Evolutionary conservation across 352 stramenopile species (phyloP), one percentile per base, ranked within the genome.

Genomic region (Elongisporangium anandrum): DNA sequence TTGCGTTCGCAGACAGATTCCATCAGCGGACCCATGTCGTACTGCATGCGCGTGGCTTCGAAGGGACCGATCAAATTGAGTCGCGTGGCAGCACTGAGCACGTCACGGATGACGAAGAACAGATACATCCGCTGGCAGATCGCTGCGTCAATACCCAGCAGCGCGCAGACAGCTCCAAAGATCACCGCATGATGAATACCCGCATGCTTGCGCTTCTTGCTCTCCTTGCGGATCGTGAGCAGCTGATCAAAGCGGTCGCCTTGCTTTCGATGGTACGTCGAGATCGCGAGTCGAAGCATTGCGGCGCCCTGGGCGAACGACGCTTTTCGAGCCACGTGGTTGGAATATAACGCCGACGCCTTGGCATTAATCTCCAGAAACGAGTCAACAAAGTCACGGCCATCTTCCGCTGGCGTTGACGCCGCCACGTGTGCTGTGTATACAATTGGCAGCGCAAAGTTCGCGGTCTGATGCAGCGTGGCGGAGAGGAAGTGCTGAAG

Each of bases 61-160:
- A 92, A 69, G 0, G 85, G 85, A 0, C 85, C 85, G 26, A 94
- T 77, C 13, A 94, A 60, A 54, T 94, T 94, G 26, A 94, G 77
- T 16, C 85, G 77, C 58, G 82, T 94, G 17, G 85, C 85, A 1
- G 85, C 85, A 23, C 82, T 92, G 45, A 94, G 72, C 47, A 84
- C 61, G 54, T 94, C 85, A n/a, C 85, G 78, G 47, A 87, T 69
- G 24, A 70, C 78, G 48, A 84, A 73, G 64, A 88, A 94, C n/a
- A 94, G 71, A 61, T 79, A 91, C 73, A 94, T 89, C 20, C 82
- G 75, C 67, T 94, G 85, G 45, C 72, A 74, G 6, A 70, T 69
- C 34, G 77, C 66, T 15, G 56, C 59, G 8, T 77, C 60, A 19
- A 92, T 59, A 7, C 57, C 60, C 38, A 92, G 62, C 49, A 89